Percentiles rank a stretch among this genome's conserved stretches.
These are phyloP conservation scores for Sungouiozyma intestinalis DNA, from an alignment of 805 yeast genomes.

Conservation along the genomic window DNA sequence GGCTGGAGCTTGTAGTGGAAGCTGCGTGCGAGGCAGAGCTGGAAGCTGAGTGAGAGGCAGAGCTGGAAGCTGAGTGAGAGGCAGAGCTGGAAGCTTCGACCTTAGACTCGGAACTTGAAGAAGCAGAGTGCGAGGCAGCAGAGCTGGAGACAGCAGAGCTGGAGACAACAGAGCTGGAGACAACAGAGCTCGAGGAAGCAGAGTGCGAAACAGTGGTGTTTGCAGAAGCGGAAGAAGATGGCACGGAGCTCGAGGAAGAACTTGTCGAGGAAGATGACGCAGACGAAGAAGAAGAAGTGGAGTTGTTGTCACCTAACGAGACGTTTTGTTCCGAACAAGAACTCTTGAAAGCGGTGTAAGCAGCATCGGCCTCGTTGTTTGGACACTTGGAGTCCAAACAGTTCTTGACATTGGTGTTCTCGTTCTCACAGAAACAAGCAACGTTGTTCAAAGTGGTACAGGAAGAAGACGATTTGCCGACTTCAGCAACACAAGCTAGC, in stretches of 20 bases:
- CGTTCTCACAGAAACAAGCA: constrained; percentile 55
- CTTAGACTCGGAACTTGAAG: constrained; percentile 20
- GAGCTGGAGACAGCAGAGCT: constrained; percentile 19
- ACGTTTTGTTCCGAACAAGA: constrained; percentile 42
- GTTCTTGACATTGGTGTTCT: constrained; percentile 40
- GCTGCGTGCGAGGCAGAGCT: constrained; percentile 30
- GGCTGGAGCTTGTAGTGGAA: constrained; percentile 37
- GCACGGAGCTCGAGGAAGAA: constrained; percentile 24
- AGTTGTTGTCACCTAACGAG: constrained; percentile 20
- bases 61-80: constrained; percentile 9
- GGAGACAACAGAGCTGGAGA: constrained; percentile 19
- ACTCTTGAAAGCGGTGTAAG: constrained; percentile 45
- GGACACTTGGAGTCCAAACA: constrained; percentile 71
- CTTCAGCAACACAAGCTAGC: constrained; percentile 76
- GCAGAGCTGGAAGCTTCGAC: constrained; percentile 13
- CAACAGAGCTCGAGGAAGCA: constrained; percentile 19
- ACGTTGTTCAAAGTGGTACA: constrained; percentile 57
- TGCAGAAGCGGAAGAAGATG: constrained; percentile 24
- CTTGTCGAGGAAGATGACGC: constrained; percentile 28
- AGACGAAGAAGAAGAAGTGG: constrained; percentile 27
- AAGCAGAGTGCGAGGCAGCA: constrained; percentile 15
- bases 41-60: constrained; percentile 13
- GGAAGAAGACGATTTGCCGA: constrained; percentile 39
- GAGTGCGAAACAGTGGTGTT: constrained; percentile 21
- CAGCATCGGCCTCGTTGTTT: constrained; percentile 44